Base-by-base conservation (phyloP, 371 early-diverging fungal species). In the Capillidium heterosporum region DNA sequence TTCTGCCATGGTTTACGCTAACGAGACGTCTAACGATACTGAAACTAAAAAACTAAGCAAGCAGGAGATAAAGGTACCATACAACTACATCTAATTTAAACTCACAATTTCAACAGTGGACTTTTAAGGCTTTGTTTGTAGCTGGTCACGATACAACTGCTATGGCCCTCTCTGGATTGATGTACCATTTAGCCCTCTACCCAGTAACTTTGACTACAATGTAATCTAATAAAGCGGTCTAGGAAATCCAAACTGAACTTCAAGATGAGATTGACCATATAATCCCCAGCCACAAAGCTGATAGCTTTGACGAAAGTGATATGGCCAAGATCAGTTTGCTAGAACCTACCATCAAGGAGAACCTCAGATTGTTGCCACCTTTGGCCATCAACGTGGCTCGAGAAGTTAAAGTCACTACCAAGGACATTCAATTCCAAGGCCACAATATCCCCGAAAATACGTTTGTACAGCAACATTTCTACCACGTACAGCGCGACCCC, bases 321-420 rank as follows among this genome's bases (percentile, higher is more conserved):
- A 15, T 55, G 10, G 42, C 17, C 7, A 10, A 43, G 15, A 42
- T 57, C 3, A 29, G 3, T 15, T 56, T 39, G 3, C 24, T 63
- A 23, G 62, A 63, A 27, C 41, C 48, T 15, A 39, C 57, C n/a
- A 63, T 63, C 61, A 60, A 60, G 35, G 63, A 63, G 55, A 55
- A 23, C 17, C 35, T 60, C 41, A 19, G 63, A 46, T 23, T 60
- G 21, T 42, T 61, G 26, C 51, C 63, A 29, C 53, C 56, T 26
- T 51, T 55, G 10, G 44, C 48, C 10, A 53, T 47, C 23, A 35
- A 53, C 21, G 17, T 63, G 19, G 46, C 44, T 3, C 1, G 35
- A 53, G 50, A 23, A 31, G 24, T 41, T 19, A 48, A 40, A 1
- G 44, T 47, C 17, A 55, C 24, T 32, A 48, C 54, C 19, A 42